Conservation (phyloP, 805 yeast genomes). For the Kodamaea kaohsiungensis region DNA sequence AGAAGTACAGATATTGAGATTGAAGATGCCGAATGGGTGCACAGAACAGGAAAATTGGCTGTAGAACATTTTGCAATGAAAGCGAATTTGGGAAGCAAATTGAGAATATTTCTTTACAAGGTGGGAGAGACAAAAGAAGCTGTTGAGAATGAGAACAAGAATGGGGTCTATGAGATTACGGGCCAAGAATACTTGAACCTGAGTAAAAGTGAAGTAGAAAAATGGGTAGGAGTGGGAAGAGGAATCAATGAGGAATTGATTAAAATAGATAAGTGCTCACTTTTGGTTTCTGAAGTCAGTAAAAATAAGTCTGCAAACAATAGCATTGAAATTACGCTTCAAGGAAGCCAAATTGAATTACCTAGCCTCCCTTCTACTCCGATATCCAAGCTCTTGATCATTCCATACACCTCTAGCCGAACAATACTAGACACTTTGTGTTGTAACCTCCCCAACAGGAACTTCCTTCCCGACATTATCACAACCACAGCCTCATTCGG, state of each 20-base stretch:
- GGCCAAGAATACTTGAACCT: not conserved
- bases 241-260: not conserved
- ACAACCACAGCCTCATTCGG: slow-evolving; percentile 20
- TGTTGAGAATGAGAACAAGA: not conserved
- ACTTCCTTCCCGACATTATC: slow-evolving; percentile 16
- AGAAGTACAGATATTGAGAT: slow-evolving; percentile 3
- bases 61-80: slow-evolving; percentile 10
- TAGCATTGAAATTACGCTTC: not conserved
- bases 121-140: slow-evolving; percentile 2
- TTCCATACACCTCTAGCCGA: slow-evolving; percentile 17
- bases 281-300: not conserved
- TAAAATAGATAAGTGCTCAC: not conserved
- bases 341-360: not conserved
- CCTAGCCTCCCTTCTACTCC: not conserved
- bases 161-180: not conserved
- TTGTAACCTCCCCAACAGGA: slow-evolving; percentile 7
- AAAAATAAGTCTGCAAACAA: no score
- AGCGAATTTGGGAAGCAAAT: slow-evolving; percentile 12
- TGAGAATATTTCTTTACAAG: slow-evolving; percentile 12
- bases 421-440: slow-evolving; percentile 10
- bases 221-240: not conserved
- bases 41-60: slow-evolving; percentile 8
- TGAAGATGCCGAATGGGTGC: not conserved
- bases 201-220: not conserved
- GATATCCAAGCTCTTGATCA: slow-evolving; percentile 5